phyloP scores from a whole-genome alignment of 169 alveolate species.

The Cryptosporidium ubiquitum region DNA sequence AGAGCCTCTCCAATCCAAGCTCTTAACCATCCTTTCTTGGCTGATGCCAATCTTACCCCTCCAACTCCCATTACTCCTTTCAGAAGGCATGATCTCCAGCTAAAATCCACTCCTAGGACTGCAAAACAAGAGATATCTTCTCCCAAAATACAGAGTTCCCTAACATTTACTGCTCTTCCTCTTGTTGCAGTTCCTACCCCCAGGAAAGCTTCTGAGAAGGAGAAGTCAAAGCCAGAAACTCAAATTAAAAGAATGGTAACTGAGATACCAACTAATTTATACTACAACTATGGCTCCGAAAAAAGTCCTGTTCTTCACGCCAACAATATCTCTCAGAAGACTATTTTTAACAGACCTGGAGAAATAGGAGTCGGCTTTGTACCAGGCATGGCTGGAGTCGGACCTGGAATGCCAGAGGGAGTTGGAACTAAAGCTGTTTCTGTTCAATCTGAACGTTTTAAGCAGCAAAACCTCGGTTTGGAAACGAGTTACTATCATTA shows the following conservation, averaged over 20 bases:
- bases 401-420: neutral
- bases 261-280: slow-evolving; percentile 10
- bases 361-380: no score
- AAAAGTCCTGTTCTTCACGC: neutral
- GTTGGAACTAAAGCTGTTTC: neutral
- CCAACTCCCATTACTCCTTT: slow-evolving; percentile 3
- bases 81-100: neutral
- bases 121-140: neutral
- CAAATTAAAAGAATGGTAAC: slow-evolving; percentile 51
- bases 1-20: slow-evolving; percentile 72
- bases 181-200: slow-evolving; percentile 71
- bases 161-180: slow-evolving; percentile 45
- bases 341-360: neutral
- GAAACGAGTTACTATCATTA: neutral
- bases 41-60: slow-evolving; percentile 8
- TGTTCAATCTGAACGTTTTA: neutral
- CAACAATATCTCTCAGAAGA: neutral
- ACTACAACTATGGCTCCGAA: neutral
- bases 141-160: neutral
- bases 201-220: slow-evolving; percentile 11
- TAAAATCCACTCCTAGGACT: neutral
- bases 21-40: slow-evolving; percentile 49
- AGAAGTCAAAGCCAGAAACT: neutral
- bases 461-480: neutral
- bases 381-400: neutral